A percentile compares a stretch with the other conserved stretches of the same genome.
These are phyloP conservation scores for baker's yeast (Saccharomyces cerevisiae) DNA, from an alignment of 805 yeast species.

Conservation along the genomic window DNA sequence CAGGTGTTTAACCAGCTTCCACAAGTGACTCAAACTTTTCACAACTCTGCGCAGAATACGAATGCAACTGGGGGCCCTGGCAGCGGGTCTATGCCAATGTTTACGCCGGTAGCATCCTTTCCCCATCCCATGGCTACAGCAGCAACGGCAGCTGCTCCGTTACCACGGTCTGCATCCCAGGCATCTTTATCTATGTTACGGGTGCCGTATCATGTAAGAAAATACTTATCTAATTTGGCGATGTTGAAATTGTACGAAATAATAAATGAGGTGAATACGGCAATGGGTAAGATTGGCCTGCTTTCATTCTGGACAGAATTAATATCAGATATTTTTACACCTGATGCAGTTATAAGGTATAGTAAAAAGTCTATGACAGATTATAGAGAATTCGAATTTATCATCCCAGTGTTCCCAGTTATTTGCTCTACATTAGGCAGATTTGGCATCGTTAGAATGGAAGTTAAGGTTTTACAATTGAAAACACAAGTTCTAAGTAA, in stretches of 20 bases:
- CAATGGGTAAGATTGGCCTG: slow-evolving; percentile 37
- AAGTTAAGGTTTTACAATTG: slow-evolving; percentile 40
- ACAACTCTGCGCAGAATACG: neutral
- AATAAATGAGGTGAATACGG: slow-evolving; percentile 38
- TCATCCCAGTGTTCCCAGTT: slow-evolving; percentile 51
- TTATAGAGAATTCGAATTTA: slow-evolving; percentile 53
- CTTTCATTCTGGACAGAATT: slow-evolving; percentile 44
- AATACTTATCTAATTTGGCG: slow-evolving; percentile 42
- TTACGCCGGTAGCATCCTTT: neutral
- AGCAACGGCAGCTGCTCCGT: slow-evolving; percentile 9
- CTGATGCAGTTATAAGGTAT: slow-evolving; percentile 41
- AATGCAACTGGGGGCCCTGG: neutral
- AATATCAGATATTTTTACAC: slow-evolving; percentile 45
- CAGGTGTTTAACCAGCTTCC: neutral
- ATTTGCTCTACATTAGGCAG: slow-evolving; percentile 32
- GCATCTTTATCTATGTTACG: neutral
- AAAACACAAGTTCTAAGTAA: slow-evolving; percentile 46
- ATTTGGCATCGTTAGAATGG: slow-evolving; percentile 45
- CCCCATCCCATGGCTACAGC: slow-evolving; percentile 5
- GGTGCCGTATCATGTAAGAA: slow-evolving; percentile 27
- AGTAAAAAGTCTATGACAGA: slow-evolving; percentile 40
- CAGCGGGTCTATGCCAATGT: neutral
- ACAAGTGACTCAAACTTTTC: neutral
- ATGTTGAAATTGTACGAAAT: slow-evolving; percentile 43
- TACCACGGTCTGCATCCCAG: neutral